phyloP scores from a whole-genome alignment of 345 rosid species.

The Gossypium longicalyx region DNA sequence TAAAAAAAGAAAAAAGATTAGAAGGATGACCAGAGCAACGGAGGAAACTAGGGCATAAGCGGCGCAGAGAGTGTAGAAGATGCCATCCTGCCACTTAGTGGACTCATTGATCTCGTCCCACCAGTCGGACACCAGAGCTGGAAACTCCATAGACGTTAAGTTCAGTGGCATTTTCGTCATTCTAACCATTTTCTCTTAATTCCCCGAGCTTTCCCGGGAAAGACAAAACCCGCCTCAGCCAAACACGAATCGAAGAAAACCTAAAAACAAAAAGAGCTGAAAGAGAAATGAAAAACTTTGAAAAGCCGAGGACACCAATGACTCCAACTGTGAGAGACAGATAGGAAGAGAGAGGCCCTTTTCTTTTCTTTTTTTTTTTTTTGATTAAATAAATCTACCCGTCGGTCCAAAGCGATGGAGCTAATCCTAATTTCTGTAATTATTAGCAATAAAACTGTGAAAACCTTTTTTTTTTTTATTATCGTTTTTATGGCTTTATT shows the following conservation, averaged over 20 bases:
- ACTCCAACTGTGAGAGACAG: not conserved
- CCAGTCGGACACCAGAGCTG: constrained; percentile 8
- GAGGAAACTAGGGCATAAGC: constrained; percentile 88
- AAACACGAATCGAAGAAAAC: not conserved
- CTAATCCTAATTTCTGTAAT: not conserved
- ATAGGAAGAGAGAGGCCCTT: not conserved
- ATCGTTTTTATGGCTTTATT: no score
- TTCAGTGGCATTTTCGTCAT: constrained; percentile 10
- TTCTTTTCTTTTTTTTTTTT: not conserved
- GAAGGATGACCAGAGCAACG: constrained; percentile 17
- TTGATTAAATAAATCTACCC: not conserved
- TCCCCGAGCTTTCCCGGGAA: constrained; percentile 19
- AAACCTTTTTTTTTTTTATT: no score
- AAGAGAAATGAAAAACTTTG: not conserved
- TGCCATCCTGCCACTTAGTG: constrained; percentile 85
- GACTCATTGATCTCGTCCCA: constrained; percentile 34
- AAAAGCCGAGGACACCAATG: not conserved
- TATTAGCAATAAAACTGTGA: no score
- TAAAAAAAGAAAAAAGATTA: not conserved
- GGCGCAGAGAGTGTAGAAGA: constrained; percentile 82
- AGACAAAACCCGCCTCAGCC: constrained; percentile 10
- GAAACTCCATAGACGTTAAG: not conserved
- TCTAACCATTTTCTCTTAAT: constrained; percentile 6
- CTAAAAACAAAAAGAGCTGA: not conserved
- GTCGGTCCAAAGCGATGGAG: constrained; percentile 2